Conservation (phyloP, 169 alveolate species). For the Eimeria nieschulzi region DNA sequence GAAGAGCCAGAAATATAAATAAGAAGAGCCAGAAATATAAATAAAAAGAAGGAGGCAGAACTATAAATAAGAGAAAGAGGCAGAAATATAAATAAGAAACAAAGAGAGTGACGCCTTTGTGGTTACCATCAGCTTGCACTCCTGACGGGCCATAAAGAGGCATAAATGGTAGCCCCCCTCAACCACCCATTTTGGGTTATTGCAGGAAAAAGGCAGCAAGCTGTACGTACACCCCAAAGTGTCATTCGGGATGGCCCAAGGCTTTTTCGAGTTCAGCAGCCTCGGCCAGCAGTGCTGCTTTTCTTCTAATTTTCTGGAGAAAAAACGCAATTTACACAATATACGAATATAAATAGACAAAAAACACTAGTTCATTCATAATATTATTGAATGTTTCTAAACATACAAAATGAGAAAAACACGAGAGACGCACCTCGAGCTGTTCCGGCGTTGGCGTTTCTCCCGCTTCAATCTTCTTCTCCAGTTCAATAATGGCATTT, state of each 20-base stretch:
- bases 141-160: too few species aligned
- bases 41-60: not conserved
- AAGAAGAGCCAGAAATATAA: too few species aligned
- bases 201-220: too few species aligned
- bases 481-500: slow-evolving; percentile 13
- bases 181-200: too few species aligned
- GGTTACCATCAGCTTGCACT: too few species aligned
- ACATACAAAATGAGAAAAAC: too few species aligned
- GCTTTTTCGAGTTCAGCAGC: slow-evolving; percentile 13
- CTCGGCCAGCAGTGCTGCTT: not conserved
- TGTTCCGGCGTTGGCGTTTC: slow-evolving; percentile 17
- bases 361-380: not conserved
- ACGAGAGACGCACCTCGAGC: not conserved
- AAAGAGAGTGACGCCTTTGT: too few species aligned
- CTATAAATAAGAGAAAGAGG: not conserved
- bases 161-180: too few species aligned
- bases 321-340: not conserved
- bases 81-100: too few species aligned
- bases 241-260: not conserved
- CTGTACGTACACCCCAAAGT: not conserved
- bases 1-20: not conserved
- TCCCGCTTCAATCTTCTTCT: not conserved
- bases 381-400: too few species aligned
- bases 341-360: not conserved
- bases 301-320: not conserved